These are phyloP conservation scores for Trichoderma sp. DNA, from an alignment of 2,329 filamentous ascomycete genomes.

Conservation along the genomic window DNA sequence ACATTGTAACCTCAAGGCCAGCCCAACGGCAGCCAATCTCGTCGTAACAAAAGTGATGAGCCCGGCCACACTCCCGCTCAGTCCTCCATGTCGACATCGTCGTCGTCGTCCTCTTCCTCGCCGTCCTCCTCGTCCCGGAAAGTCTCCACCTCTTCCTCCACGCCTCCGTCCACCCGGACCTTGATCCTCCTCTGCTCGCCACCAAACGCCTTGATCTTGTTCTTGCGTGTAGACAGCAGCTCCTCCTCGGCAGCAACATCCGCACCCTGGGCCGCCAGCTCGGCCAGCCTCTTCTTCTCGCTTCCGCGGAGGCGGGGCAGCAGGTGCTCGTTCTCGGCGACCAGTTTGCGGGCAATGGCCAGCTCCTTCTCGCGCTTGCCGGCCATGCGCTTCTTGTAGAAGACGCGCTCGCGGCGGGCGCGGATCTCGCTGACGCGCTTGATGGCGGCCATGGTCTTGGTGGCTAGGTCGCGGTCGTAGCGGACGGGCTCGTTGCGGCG, in stretches of 20 bases:
- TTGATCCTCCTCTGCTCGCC: slow-evolving; percentile 42
- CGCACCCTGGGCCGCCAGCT: slow-evolving; percentile 51
- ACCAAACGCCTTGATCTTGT: slow-evolving; percentile 42
- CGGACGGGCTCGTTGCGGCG: slow-evolving; percentile 91
- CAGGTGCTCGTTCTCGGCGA: slow-evolving; percentile 89
- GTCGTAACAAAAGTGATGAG: slow-evolving; percentile 17
- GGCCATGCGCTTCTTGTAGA: slow-evolving; percentile 91
- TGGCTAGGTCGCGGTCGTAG: slow-evolving; percentile 90
- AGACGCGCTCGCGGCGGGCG: slow-evolving; percentile 77
- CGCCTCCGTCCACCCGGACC: slow-evolving; percentile 38
- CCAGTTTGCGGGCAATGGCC: slow-evolving; percentile 78
- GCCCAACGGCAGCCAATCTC: slow-evolving; percentile 3
- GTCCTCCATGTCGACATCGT: slow-evolving; percentile 38
- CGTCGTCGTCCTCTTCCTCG: slow-evolving; percentile 29
- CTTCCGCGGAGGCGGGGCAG: slow-evolving; percentile 69
- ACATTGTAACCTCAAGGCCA: slow-evolving; percentile 11
- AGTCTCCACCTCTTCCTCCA: slow-evolving; percentile 28
- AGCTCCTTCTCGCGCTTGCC: slow-evolving; percentile 83
- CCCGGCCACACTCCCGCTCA: slow-evolving; percentile 12
- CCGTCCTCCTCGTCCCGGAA: slow-evolving; percentile 26
- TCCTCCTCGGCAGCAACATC: slow-evolving; percentile 45
- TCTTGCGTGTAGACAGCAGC: slow-evolving; percentile 29
- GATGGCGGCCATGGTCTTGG: slow-evolving; percentile 89
- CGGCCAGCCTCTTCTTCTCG: slow-evolving; percentile 59
- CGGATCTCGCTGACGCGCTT: slow-evolving; percentile 84